Conservation (phyloP, 169 alveolate species). For the Eimeria acervulina region DNA sequence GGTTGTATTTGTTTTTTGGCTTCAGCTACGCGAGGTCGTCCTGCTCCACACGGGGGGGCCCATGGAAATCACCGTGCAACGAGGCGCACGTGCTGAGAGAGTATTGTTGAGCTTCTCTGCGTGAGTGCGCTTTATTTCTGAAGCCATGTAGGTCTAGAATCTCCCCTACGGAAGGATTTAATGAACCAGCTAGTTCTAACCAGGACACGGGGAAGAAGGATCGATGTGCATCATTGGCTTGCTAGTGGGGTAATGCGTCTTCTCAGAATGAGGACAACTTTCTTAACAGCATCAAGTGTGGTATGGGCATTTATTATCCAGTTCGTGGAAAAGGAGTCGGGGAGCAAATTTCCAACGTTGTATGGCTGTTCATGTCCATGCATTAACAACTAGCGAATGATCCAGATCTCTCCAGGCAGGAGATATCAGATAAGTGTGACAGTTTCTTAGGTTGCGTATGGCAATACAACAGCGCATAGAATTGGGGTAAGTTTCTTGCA, state of each 20-base stretch:
- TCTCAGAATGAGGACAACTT: neutral
- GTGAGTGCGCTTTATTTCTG: neutral
- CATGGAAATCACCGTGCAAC: slow-evolving; percentile 45
- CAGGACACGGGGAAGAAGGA: neutral
- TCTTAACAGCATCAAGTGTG: neutral
- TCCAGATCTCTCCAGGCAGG: neutral
- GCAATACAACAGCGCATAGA: neutral
- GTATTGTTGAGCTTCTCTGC: neutral
- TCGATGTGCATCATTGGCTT: neutral
- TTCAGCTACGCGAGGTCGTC: slow-evolving; percentile 53
- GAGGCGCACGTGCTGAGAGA: neutral
- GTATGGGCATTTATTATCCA: neutral
- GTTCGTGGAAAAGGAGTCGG: neutral
- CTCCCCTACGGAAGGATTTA: neutral
- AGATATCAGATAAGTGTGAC: neutral
- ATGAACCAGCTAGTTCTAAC: too few relatives aligned
- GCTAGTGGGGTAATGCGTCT: neutral
- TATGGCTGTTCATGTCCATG: neutral
- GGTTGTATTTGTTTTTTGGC: neutral
- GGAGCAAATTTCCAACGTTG: neutral
- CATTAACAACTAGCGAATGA: neutral
- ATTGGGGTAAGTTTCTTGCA: neutral
- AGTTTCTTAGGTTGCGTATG: neutral
- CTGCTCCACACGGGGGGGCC: slow-evolving; percentile 54
- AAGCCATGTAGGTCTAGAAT: neutral